Evolutionary conservation across 208 protist species (phyloP).

Genomic region (Leishmania aethiopica): DNA sequence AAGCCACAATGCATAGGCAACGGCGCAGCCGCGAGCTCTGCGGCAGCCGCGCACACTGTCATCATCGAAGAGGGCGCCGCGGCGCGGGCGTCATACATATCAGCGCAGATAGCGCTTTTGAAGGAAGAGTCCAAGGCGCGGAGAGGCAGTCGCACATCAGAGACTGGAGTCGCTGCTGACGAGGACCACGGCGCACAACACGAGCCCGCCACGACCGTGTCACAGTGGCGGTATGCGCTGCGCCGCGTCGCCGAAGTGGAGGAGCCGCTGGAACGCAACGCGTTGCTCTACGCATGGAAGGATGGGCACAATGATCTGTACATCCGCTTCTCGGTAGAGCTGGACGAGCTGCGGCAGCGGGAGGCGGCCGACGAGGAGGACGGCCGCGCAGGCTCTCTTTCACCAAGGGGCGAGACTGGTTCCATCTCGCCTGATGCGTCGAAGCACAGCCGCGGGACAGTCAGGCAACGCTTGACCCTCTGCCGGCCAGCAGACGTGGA

Average conservation of each 20-base stretch:
- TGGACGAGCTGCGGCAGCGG: constrained; percentile 24
- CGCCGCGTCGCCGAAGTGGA: constrained; percentile 34
- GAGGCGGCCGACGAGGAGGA: neutral
- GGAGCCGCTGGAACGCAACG: constrained; percentile 48
- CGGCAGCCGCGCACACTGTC: neutral
- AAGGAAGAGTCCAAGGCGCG: neutral
- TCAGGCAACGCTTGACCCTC: neutral
- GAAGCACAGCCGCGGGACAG: neutral
- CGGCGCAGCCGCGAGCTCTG: neutral
- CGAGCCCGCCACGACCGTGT: neutral
- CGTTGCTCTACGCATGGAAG: constrained; percentile 48
- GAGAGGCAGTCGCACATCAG: neutral
- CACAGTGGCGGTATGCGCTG: constrained; percentile 1
- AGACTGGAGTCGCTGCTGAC: neutral
- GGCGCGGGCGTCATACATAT: neutral
- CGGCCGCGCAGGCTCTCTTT: neutral
- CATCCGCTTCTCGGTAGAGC: constrained; percentile 34
- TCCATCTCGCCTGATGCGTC: neutral
- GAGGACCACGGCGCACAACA: neutral
- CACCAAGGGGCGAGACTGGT: neutral
- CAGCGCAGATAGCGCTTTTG: constrained; percentile 1
- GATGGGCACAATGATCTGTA: constrained; percentile 53
- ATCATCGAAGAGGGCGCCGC: neutral
- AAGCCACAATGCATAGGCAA: neutral
- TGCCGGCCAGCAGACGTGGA: constrained; percentile 24